A percentile compares a stretch with the other conserved stretches of the same genome.
These are phyloP conservation scores for Xylaria sp. DNA, from an alignment of 2,329 filamentous ascomycete species.

Conservation along the genomic window DNA sequence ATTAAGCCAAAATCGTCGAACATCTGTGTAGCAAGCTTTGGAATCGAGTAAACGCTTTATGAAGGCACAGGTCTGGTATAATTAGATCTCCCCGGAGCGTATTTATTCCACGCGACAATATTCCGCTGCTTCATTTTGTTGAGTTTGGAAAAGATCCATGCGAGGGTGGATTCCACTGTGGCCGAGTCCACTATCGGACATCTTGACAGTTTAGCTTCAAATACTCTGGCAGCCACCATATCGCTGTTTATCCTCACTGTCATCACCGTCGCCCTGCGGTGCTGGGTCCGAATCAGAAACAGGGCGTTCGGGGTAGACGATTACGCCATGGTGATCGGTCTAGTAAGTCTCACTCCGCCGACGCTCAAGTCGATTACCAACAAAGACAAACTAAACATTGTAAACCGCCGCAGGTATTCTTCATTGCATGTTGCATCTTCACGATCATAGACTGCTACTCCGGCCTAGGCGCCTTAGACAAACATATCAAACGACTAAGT, in stretches of 20 bases:
- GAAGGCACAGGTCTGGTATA: too few species aligned
- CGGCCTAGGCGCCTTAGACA: slow-evolving; percentile 15
- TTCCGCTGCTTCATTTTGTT: too few species aligned
- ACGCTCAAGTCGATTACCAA: background rate
- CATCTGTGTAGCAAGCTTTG: too few species aligned
- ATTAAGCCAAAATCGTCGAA: too few species aligned
- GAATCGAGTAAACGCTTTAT: too few species aligned
- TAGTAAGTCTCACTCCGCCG: slow-evolving; percentile 9
- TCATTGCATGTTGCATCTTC: slow-evolving; percentile 13
- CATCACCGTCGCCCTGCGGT: slow-evolving; percentile 6
- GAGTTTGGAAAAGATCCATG: too few species aligned
- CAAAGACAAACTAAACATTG: background rate
- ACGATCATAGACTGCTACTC: slow-evolving; percentile 9
- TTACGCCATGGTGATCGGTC: slow-evolving; percentile 11
- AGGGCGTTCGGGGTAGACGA: slow-evolving; percentile 17
- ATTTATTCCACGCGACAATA: too few species aligned
- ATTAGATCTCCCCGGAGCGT: too few species aligned
- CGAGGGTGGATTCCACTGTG: background rate
- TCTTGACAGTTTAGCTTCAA: slow-evolving; percentile 2
- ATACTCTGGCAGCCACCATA: slow-evolving; percentile 1
- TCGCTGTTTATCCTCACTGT: background rate
- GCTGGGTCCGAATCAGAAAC: slow-evolving; percentile 12
- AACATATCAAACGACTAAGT: background rate
- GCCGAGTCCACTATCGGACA: background rate
- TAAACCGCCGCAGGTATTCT: slow-evolving; percentile 4